A percentile compares a stretch with the other conserved stretches of the same genome.
These are phyloP conservation scores for Colletotrichum chrysophilum DNA, from an alignment of 2,329 filamentous ascomycete genomes.

Conservation along the genomic window DNA sequence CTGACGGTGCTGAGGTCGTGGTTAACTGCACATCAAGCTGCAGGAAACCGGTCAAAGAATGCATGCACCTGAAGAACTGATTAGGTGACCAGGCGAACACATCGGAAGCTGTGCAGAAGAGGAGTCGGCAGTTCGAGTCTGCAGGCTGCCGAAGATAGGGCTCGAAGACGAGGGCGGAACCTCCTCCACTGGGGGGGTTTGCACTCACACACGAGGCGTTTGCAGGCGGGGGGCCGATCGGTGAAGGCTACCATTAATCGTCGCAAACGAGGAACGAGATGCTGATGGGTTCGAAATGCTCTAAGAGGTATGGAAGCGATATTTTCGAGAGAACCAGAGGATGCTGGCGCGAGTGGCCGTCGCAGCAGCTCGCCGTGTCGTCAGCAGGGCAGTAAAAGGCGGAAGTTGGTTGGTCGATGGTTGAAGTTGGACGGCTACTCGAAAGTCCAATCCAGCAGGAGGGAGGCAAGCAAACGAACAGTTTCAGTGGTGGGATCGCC, in stretches of 20 bases:
- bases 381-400: constrained; percentile 10
- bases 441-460: background rate
- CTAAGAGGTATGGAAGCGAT: background rate
- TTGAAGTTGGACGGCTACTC: background rate
- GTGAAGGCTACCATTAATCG: background rate
- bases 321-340: background rate
- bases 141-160: background rate
- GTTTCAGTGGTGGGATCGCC: constrained; percentile 14
- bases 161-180: background rate
- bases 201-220: constrained; percentile 1
- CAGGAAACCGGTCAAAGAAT: background rate
- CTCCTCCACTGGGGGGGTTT: background rate
- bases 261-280: background rate
- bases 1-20: background rate
- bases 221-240: background rate
- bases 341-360: constrained; percentile 4
- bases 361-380: constrained; percentile 7
- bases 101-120: background rate
- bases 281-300: background rate
- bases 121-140: background rate
- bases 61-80: background rate
- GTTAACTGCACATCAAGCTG: background rate
- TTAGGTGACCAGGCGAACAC: background rate
- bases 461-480: background rate
- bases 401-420: constrained; percentile 10